Conservation (phyloP, 768 basidiomycete species). For the Tricholoma sp. region DNA sequence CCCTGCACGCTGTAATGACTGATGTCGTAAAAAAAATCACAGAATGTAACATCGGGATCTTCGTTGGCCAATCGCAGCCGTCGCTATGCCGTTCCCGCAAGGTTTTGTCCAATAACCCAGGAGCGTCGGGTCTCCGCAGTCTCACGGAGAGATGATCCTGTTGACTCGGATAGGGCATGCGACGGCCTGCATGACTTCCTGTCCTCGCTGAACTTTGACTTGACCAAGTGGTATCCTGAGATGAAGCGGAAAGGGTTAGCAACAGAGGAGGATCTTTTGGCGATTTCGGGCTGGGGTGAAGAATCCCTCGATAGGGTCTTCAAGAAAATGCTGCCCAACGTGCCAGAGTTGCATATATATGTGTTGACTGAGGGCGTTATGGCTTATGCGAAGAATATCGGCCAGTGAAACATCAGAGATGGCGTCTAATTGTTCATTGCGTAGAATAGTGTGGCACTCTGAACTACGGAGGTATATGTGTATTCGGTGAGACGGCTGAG, state of each 20-base stretch:
- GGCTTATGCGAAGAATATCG: not conserved
- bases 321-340: not conserved
- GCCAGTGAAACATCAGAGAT: not conserved
- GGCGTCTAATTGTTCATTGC: not conserved
- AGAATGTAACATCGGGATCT: not conserved
- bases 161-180: not conserved
- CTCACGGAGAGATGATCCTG: not conserved
- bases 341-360: constrained; percentile 3
- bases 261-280: not conserved
- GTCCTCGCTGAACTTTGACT: not conserved
- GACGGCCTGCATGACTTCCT: not conserved
- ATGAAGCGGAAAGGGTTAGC: not conserved
- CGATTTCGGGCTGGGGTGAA: not conserved
- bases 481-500: too few species aligned
- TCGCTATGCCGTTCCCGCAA: not conserved
- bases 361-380: constrained; percentile 1
- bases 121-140: not conserved
- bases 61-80: not conserved
- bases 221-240: not conserved
- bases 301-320: not conserved
- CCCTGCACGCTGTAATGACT: not conserved
- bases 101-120: not conserved
- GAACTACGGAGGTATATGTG: too few species aligned
- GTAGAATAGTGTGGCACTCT: too few species aligned
- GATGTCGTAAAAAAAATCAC: not conserved